Percentiles rank a stretch among this genome's conserved stretches.
phyloP scores from a whole-genome alignment of 305 asterid genomes.

The Fraxinus paxiana region DNA sequence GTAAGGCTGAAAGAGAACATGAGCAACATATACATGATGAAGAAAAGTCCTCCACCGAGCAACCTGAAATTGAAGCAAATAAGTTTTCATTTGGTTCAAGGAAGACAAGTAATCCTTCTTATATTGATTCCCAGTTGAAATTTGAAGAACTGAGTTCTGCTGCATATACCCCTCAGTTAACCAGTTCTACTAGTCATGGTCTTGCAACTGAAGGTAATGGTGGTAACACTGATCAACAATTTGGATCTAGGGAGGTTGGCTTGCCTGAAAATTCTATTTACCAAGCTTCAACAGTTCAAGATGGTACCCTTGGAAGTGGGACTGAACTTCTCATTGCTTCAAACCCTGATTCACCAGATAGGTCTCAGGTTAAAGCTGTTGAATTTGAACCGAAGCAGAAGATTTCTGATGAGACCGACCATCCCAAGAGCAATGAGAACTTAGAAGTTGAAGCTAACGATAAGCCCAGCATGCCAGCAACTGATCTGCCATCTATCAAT shows the following conservation, averaged over 20 bases:
- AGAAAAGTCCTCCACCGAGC: constrained; percentile 28
- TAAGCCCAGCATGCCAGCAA: constrained; percentile 31
- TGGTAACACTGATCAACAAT: constrained; percentile 39
- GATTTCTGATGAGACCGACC: constrained; percentile 30
- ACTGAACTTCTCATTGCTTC: constrained; percentile 88
- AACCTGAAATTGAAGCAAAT: constrained; percentile 45
- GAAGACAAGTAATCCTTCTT: constrained; percentile 74
- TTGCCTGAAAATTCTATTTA: constrained; percentile 38
- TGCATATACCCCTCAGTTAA: constrained; percentile 36
- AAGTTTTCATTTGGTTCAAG: constrained; percentile 38
- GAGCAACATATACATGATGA: constrained; percentile 28
- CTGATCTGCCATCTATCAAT: constrained; percentile 33
- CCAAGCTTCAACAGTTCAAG: constrained; percentile 38
- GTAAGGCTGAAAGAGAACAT: constrained; percentile 32
- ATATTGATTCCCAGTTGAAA: constrained; percentile 80
- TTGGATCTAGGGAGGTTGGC: constrained; percentile 37
- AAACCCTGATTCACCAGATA: constrained; percentile 85
- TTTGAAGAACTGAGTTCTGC: constrained; percentile 64
- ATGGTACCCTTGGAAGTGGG: constrained; percentile 76
- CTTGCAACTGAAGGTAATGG: constrained; percentile 35
- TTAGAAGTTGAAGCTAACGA: constrained; percentile 38
- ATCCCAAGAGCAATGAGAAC: constrained; percentile 29
- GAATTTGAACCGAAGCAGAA: constrained; percentile 40
- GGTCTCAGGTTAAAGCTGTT: constrained; percentile 49
- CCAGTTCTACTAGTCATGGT: constrained; percentile 38